Base-by-base conservation (phyloP, 2,329 filamentous ascomycete genomes). In the Coniochaeta prunicola region DNA sequence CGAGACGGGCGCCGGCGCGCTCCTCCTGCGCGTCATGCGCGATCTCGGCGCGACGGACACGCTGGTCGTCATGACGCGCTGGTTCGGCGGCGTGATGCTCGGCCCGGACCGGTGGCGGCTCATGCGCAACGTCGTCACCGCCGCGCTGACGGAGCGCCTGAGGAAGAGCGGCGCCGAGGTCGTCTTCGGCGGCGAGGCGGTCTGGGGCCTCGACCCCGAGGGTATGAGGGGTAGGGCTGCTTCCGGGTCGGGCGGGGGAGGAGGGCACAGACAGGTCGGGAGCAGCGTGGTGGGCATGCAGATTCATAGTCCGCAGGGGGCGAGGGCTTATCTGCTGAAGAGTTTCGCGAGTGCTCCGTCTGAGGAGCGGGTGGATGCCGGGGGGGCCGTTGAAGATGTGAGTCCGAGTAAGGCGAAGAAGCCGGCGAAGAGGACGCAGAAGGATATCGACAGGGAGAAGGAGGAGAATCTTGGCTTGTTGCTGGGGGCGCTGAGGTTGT, bases 281-380 rank as follows among this genome's bases (percentile, higher is more conserved):
- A 73, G 71, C 0, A 66, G 69, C 1, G 72, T 75, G 6, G 69
- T 77, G 4, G 81, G 83, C 1, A 83, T 94, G 73, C 86, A 89
- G 1, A 88, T 93, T 26, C 86, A 92, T 66, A 84, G 84, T 19
- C 87, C 92, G 1, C 86, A 93, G 66, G 81, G 81, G 5, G 90
- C 91, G 12, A 75, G 79, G 57, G 75, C 76, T 55, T 87, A 85
- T 65, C 75, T 85, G 33, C 68, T 84, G 19, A 81, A 76, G 64
- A 82, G 80, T 59, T 91, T 92, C 69, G 78, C 78, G 6, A 74
- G 77, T 7, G 74, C 74, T 0, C 72, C 77, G 24, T 63, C 70
- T 1, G 65, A 65, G 4, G 60, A 69, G 53, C 59, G 59, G 48
- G 48, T 53, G 26, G 42, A 4, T 33, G 42, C 30, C 57, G 24